Percentiles rank a stretch among this genome's conserved stretches.
Evolutionary conservation across 257 asterid species (phyloP).

Genomic region (Scutellaria barbata): DNA sequence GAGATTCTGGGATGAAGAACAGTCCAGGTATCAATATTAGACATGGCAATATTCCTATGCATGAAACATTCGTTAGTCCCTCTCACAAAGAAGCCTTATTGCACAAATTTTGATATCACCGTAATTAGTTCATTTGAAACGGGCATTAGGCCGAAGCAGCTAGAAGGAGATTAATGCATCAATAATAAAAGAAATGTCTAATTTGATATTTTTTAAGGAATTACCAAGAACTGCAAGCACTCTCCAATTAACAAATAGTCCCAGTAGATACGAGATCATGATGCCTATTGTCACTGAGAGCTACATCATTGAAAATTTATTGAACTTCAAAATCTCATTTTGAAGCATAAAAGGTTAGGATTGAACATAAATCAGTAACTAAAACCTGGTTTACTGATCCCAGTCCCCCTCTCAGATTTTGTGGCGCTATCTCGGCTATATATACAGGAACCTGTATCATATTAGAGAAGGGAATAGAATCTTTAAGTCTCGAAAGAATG

Average conservation of each 20-base stretch:
- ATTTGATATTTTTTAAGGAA: not conserved
- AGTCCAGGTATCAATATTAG: slow-evolving; percentile 60
- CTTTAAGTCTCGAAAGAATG: not conserved
- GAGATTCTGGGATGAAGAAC: slow-evolving; percentile 78
- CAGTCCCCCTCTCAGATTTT: slow-evolving; percentile 77
- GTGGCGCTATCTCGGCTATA: slow-evolving; percentile 95
- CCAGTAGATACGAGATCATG: slow-evolving; percentile 81
- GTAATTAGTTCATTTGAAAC: not conserved
- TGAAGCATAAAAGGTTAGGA: slow-evolving; percentile 13
- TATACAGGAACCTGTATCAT: slow-evolving; percentile 81
- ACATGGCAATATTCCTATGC: slow-evolving; percentile 59
- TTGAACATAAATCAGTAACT: slow-evolving; percentile 17
- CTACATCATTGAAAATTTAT: slow-evolving; percentile 44
- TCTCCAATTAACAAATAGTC: slow-evolving; percentile 85
- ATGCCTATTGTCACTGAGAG: slow-evolving; percentile 95
- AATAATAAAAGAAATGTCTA: not conserved
- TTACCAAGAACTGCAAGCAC: slow-evolving; percentile 92
- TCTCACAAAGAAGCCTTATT: not conserved
- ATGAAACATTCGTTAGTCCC: slow-evolving; percentile 23
- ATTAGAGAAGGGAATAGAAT: slow-evolving; percentile 20
- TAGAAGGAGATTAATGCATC: not conserved
- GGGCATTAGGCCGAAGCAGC: too few species aligned
- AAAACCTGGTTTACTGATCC: slow-evolving; percentile 94
- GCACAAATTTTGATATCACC: slow-evolving; percentile 1
- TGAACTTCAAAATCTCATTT: slow-evolving; percentile 18